These are phyloP conservation scores for Beauveria sp. DNA, from an alignment of 2,329 filamentous ascomycete genomes.

Conservation along the genomic window DNA sequence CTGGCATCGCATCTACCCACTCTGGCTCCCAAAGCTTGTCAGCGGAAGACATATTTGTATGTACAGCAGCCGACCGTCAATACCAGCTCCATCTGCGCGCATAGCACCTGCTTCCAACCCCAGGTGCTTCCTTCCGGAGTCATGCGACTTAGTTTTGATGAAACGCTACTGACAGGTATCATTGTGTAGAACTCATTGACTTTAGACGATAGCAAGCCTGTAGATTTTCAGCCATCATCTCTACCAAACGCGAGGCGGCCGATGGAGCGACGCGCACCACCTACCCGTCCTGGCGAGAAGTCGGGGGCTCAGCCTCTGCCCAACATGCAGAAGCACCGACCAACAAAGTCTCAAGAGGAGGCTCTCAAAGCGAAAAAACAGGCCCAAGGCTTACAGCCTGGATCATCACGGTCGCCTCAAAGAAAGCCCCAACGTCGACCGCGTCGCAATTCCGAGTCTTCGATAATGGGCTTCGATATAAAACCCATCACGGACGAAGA, in stretches of 20 bases:
- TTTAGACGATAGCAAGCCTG: slow-evolving; percentile 50
- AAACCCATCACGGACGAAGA: slow-evolving; percentile 52
- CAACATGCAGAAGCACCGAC: slow-evolving; percentile 40
- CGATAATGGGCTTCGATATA: slow-evolving; percentile 51
- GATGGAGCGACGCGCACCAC: slow-evolving; percentile 7
- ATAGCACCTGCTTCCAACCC: neutral
- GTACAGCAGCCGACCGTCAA: slow-evolving; percentile 30
- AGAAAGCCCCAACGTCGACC: slow-evolving; percentile 41
- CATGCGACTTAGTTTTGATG: neutral
- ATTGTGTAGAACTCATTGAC: slow-evolving; percentile 57
- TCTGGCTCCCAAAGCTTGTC: slow-evolving; percentile 40
- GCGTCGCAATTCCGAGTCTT: slow-evolving; percentile 74
- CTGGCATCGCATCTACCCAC: slow-evolving; percentile 42
- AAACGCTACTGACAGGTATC: slow-evolving; percentile 4
- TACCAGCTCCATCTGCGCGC: neutral
- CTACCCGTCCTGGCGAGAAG: slow-evolving; percentile 14
- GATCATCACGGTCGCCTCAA: slow-evolving; percentile 29
- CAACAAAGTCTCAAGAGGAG: slow-evolving; percentile 60
- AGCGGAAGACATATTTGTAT: slow-evolving; percentile 69
- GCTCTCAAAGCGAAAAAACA: slow-evolving; percentile 40
- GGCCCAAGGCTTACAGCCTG: slow-evolving; percentile 14
- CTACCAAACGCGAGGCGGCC: slow-evolving; percentile 3
- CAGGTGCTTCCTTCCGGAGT: neutral
- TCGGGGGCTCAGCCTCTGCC: neutral
- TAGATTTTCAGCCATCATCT: slow-evolving; percentile 14